A percentile compares a stretch with the other conserved stretches of the same genome.
These are phyloP conservation scores for Xylaria flabelliformis DNA, from an alignment of 495 filamentous ascomycete species.

Conservation along the genomic window DNA sequence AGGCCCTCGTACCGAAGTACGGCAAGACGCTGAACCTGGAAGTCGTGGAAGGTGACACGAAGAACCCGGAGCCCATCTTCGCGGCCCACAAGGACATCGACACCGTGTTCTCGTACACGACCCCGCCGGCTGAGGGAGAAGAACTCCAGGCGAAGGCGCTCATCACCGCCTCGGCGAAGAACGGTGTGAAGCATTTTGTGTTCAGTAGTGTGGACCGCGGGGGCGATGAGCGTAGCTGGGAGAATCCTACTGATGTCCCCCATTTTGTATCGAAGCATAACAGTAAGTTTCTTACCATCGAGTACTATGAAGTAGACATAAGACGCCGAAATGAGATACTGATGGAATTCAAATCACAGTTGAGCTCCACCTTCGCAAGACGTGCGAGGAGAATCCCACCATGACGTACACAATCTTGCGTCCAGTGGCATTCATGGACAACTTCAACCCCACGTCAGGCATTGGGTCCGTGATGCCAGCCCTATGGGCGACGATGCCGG, in stretches of 20 bases:
- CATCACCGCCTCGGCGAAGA: conserved; percentile 62
- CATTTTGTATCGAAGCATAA: conserved; percentile 71
- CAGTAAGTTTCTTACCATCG: conserved; percentile 53
- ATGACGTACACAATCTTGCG: conserved; percentile 63
- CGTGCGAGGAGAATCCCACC: neutral
- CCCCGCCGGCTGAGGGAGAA: conserved; percentile 55
- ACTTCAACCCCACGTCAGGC: conserved; percentile 55
- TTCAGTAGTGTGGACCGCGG: conserved; percentile 73
- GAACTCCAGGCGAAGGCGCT: conserved; percentile 64
- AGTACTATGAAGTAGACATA: neutral
- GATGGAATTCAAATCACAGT: neutral
- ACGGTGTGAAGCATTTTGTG: conserved; percentile 64
- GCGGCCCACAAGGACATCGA: conserved; percentile 51
- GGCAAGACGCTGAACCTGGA: conserved; percentile 48
- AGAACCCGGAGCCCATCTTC: conserved; percentile 61
- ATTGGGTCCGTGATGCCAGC: conserved; percentile 64
- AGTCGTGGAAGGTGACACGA: conserved; percentile 64
- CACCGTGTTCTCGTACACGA: conserved; percentile 59
- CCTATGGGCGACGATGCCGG: conserved; percentile 53
- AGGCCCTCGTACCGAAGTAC: conserved; percentile 49
- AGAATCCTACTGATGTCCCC: conserved; percentile 63
- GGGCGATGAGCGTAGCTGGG: conserved; percentile 58
- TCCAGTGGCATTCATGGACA: conserved; percentile 72
- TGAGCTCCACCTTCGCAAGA: conserved; percentile 23
- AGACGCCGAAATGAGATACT: neutral